Evolutionary conservation across 192 early-diverging fungal genomes (phyloP).

Genomic region (Gigaspora rosea): DNA sequence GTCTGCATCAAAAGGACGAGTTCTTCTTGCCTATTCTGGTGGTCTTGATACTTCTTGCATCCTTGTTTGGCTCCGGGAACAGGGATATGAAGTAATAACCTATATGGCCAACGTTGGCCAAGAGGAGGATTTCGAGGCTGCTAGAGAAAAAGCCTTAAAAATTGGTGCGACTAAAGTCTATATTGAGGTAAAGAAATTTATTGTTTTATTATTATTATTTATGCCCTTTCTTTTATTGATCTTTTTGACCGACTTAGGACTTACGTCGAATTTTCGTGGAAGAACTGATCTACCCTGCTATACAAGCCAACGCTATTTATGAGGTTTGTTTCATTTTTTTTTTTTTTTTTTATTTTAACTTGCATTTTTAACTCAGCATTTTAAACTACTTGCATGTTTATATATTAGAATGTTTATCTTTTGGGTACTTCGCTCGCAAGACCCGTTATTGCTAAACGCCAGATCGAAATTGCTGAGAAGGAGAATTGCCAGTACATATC

Average conservation of each 20-base stretch:
- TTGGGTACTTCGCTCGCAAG: slow-evolving; percentile 97
- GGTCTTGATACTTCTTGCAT: slow-evolving; percentile 99
- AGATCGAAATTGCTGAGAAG: slow-evolving; percentile 87
- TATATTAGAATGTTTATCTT: slow-evolving; percentile 73
- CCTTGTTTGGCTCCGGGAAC: slow-evolving; percentile 96
- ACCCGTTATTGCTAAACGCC: slow-evolving; percentile 86
- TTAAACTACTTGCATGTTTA: too few species aligned
- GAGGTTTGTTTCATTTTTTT: slow-evolving; percentile 42
- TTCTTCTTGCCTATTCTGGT: slow-evolving; percentile 95
- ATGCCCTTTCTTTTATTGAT: too few species aligned
- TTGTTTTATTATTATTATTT: too few species aligned
- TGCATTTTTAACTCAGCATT: too few species aligned
- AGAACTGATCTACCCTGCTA: slow-evolving; percentile 88
- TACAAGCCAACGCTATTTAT: slow-evolving; percentile 94
- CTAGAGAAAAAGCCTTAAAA: slow-evolving; percentile 85
- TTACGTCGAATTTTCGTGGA: slow-evolving; percentile 92
- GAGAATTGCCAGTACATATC: slow-evolving; percentile 96
- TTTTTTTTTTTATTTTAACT: too few species aligned
- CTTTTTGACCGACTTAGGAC: slow-evolving; percentile 57
- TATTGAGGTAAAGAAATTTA: slow-evolving; percentile 68
- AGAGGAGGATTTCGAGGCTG: slow-evolving; percentile 98
- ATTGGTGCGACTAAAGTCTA: slow-evolving; percentile 94
- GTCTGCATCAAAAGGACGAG: slow-evolving; percentile 68
- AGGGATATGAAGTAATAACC: slow-evolving; percentile 95
- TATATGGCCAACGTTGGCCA: slow-evolving; percentile 99